A percentile compares a stretch with the other conserved stretches of the same genome.
These are phyloP conservation scores for Gomphus bonarii DNA, from an alignment of 1,284 basidiomycete species.

Conservation along the genomic window DNA sequence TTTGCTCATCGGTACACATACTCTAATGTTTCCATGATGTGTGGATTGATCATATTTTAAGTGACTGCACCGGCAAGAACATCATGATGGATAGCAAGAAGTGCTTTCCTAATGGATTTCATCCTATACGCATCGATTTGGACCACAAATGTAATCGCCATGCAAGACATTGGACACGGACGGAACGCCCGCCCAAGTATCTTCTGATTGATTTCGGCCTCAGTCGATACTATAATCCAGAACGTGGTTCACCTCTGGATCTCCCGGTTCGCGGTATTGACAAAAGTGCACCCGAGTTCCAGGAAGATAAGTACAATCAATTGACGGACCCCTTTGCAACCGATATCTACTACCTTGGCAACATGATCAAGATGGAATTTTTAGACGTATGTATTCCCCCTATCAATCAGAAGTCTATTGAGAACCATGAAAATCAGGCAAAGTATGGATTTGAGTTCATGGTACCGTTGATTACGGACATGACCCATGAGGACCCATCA, in stretches of 20 bases:
- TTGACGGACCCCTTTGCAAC: slow-evolving; percentile 18
- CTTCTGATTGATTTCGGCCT: slow-evolving; percentile 28
- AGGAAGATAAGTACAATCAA: slow-evolving; percentile 12
- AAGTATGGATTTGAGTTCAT: slow-evolving; percentile 24
- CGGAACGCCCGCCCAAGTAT: slow-evolving; percentile 23
- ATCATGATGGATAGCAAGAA: not conserved
- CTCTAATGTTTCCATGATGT: not conserved
- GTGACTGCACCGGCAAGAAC: not conserved
- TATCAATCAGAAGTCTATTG: slow-evolving; percentile 14
- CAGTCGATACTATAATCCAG: slow-evolving; percentile 21
- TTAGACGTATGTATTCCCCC: not conserved
- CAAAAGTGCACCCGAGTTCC: slow-evolving; percentile 19
- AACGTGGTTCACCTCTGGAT: slow-evolving; percentile 14
- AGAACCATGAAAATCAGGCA: slow-evolving; percentile 12
- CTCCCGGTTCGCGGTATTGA: slow-evolving; percentile 16
- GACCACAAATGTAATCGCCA: not conserved
- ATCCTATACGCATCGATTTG: not conserved
- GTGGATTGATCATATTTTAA: no score
- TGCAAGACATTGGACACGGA: slow-evolving; percentile 20
- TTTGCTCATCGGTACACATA: not conserved
- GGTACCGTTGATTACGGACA: slow-evolving; percentile 20
- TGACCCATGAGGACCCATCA: slow-evolving; percentile 23
- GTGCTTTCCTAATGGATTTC: not conserved
- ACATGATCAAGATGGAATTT: not conserved
- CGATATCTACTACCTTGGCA: no score